Evolutionary conservation across 2,329 filamentous ascomycete species (phyloP), one percentile per base, ranked within the genome.

Genomic region (Penicillium sp.): DNA sequence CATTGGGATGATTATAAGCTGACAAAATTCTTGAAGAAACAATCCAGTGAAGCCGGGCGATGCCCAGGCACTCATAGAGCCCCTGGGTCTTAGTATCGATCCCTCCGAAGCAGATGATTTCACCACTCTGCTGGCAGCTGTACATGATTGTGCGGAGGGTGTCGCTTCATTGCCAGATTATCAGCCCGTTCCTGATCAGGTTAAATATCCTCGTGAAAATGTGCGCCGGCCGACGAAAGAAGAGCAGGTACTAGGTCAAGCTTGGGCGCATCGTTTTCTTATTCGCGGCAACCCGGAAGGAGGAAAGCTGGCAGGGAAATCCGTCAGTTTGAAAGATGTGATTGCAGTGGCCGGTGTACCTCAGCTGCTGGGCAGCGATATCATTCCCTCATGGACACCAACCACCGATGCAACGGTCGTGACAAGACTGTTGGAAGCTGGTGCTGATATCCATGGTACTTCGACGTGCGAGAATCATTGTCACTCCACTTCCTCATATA

Each of bases 381-480:
- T 75, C 13, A 78, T 75, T 52, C 71, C 63, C 1, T 70, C 74
- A 0, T 83, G 80, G 79, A 78, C 72, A 0, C 78, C 80, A 0
- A 70, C 65, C 5, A 77, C 77, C 2, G 81, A 83, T 62, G 80
- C 81, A 0, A 81, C 79, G 0, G 74, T 82, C 1, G 78, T 82
- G 20, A 78, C 74, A 0, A 67, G 81, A 13, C 65, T 76, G 0
- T 63, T 83, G 3, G 74, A 80, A 14, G 78, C 77, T 2, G 80
- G 80, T 0, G 80, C 74, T 0, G 62, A 74, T 39, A 76, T 83
- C 14, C 69, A 74, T 7, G 76, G 81, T 10, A 81, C 79, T 0
- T 71, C 78, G 1, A 74, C 74, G 0, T 83, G 81, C 51, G 81
- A 83, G 54, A 80, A 81, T 57, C 76, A 78, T 43, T 82, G 78